A percentile compares a stretch with the other conserved stretches of the same genome.
Evolutionary conservation across 805 yeast species (phyloP).

Genomic region (Schwanniomyces sp.): DNA sequence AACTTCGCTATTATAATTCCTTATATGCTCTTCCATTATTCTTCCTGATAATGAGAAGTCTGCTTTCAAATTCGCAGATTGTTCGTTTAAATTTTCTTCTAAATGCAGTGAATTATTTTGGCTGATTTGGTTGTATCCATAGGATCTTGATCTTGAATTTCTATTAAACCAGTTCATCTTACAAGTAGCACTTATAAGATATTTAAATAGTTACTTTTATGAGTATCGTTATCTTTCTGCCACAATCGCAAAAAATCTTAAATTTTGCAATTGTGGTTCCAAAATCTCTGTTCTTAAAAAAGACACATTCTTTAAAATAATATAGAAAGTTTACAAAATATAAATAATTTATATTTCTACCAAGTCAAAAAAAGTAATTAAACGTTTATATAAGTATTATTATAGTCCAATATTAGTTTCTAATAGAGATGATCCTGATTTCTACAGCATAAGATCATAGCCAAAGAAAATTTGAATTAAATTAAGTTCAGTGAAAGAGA

Average conservation of each 20-base stretch:
- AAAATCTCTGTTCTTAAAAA: not conserved
- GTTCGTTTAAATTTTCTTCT: not conserved
- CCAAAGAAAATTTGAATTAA: too few relatives aligned
- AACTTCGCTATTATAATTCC: not conserved
- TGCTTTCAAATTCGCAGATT: not conserved
- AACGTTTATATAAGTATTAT: too few relatives aligned
- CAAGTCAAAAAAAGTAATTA: too few relatives aligned
- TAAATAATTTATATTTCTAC: too few relatives aligned
- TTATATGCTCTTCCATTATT: not conserved
- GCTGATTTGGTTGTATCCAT: not conserved
- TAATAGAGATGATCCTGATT: too few relatives aligned
- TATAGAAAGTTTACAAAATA: too few relatives aligned
- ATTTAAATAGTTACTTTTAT: too few relatives aligned
- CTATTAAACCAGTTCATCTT: not conserved
- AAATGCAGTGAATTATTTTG: not conserved
- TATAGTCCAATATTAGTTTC: too few relatives aligned
- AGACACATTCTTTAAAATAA: not conserved
- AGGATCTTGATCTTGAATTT: not conserved
- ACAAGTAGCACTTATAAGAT: too few relatives aligned
- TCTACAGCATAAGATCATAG: too few relatives aligned
- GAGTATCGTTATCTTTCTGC: not conserved
- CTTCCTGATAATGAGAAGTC: not conserved
- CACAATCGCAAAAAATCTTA: not conserved
- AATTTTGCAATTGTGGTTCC: not conserved
- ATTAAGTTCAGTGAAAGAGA: too few relatives aligned